Base-by-base conservation (phyloP, 108 stramenopile species). In the Nitzschia inconspicua region DNA sequence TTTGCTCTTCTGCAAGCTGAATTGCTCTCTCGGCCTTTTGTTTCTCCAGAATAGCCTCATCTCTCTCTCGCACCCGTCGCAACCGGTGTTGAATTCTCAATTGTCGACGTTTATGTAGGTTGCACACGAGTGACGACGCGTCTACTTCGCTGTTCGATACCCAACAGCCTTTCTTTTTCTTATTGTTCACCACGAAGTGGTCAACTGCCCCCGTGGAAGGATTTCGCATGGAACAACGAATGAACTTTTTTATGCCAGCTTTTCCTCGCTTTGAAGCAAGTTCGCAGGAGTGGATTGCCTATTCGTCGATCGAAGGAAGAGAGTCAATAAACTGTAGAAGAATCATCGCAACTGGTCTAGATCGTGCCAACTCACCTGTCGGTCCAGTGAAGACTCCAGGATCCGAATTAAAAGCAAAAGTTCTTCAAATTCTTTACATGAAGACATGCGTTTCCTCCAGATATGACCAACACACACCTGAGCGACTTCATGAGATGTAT, bases 401-500 rank as follows among this genome's bases (percentile, higher is more conserved):
- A 77, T 57, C 35, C 72, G 74, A n/a, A 85, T 31, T 44, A 80
- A 73, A 19, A 68, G 25, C 11, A 77, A 10, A 18, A 89, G 58
- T 11, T 74, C 74, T 64, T 89, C 84, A 29, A 85, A 76, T 23
- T 71, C 66, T 13, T 28, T 57, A 56, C 82, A 82, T 47, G 62
- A 47, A 5, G 64, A 27, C 22, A 75, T 77, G 35, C 59, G 44
- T 47, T 85, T 93, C 36, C 91, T 70, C 91, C 91, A 93, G 35
- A 86, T 44, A 65, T 93, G 86, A 52, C 68, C 72, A 46, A 63
- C 63, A 18, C 78, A 64, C 20, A 78, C 69, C 46, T 87, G 85
- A 0, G 83, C 91, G 39, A 93, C 91, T 82, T 93, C 91, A 39
- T 83, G 86, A n/a, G 49, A 28, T 14, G 70, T 75, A 19, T 73